A percentile compares a stretch with the other conserved stretches of the same genome.
Evolutionary conservation across 176 grass and related monocot species (phyloP).

Genomic region (Oryza brachyantha): DNA sequence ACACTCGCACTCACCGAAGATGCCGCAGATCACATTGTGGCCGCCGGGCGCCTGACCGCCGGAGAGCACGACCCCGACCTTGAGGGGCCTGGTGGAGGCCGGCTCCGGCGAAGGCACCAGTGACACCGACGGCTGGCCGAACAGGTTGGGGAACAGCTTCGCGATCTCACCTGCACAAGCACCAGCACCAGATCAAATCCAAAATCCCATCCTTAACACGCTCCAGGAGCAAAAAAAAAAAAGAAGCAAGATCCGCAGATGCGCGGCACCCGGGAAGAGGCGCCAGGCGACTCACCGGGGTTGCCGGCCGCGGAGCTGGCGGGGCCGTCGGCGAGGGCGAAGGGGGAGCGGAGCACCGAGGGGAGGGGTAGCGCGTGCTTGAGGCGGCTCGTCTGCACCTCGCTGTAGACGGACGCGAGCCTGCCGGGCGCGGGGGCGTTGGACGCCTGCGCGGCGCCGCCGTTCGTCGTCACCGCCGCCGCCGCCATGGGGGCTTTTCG

Average conservation of each 20-base stretch:
- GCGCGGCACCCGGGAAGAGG: no score
- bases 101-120: conserved; percentile 52
- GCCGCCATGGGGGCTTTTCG: conserved; percentile 27
- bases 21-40: conserved; percentile 97
- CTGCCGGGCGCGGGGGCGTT: conserved; percentile 42
- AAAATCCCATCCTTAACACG: not conserved
- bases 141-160: conserved; percentile 84
- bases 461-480: conserved; percentile 57
- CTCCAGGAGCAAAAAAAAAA: no score
- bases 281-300: conserved; percentile 60
- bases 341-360: conserved; percentile 57
- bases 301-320: conserved; percentile 73
- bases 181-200: no score
- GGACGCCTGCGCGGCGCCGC: not conserved
- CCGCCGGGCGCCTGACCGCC: conserved; percentile 91
- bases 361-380: conserved; percentile 78
- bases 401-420: conserved; percentile 79
- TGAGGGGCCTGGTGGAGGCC: conserved; percentile 37
- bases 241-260: conserved; percentile 29
- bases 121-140: conserved; percentile 68
- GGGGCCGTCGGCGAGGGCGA: conserved; percentile 60
- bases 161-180: conserved; percentile 75
- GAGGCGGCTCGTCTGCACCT: conserved; percentile 90
- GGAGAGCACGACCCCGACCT: conserved; percentile 87
- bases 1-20: conserved; percentile 57